phyloP scores from a whole-genome alignment of 176 grass and related monocot genomes.

The Rhynchospora breviuscula region DNA sequence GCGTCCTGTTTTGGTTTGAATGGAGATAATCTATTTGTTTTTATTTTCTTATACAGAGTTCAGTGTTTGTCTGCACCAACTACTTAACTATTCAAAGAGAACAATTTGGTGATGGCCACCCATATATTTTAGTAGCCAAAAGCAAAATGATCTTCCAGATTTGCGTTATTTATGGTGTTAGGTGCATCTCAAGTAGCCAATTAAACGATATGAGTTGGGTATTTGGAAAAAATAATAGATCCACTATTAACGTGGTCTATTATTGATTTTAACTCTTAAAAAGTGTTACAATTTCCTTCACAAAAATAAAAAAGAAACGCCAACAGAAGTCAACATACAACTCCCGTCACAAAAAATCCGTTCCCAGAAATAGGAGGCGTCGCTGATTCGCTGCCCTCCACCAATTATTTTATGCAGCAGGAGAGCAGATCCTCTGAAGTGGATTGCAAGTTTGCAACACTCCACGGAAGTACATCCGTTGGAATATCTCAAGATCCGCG shows the following conservation, averaged over 20 bases:
- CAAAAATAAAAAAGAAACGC: no score
- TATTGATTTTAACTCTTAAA: no score
- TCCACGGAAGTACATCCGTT: neutral
- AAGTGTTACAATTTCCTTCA: no score
- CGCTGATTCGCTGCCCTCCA: no score
- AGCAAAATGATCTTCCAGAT: neutral
- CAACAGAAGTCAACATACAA: no score
- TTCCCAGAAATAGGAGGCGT: no score
- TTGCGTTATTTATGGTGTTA: neutral
- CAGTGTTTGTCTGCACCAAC: neutral
- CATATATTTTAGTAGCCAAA: neutral
- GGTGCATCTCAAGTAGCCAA: no score
- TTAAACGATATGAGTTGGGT: no score
- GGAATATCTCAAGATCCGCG: neutral
- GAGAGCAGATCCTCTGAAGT: neutral
- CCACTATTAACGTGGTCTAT: no score
- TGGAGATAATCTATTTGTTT: neutral
- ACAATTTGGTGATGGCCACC: neutral
- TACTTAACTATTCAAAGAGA: neutral
- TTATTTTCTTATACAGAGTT: neutral
- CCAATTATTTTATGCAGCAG: neutral
- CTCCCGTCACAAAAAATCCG: neutral
- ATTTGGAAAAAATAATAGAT: no score
- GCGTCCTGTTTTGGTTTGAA: neutral
- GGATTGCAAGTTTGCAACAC: neutral